Conservation (phyloP, 1,139 yeast species). For the Debaryomycetaceae sp. region DNA sequence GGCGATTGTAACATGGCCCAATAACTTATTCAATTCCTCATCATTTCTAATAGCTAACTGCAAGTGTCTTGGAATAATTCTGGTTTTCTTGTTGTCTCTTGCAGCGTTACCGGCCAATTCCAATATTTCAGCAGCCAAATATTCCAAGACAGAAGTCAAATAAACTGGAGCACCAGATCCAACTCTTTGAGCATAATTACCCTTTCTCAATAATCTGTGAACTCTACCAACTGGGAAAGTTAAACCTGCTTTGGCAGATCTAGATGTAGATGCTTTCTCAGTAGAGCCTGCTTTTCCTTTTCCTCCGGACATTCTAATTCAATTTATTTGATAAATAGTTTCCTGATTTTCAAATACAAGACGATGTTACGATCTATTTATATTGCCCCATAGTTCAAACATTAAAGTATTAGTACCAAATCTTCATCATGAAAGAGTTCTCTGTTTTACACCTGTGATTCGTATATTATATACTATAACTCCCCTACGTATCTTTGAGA, state of each 20-base stretch:
- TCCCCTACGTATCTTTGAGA: too few species aligned
- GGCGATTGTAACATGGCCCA: slow-evolving; percentile 65
- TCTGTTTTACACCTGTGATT: neutral
- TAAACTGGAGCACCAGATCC: slow-evolving; percentile 99
- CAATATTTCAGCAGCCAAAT: slow-evolving; percentile 93
- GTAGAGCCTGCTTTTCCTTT: slow-evolving; percentile 96
- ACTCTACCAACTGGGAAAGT: slow-evolving; percentile 99
- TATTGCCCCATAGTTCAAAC: neutral
- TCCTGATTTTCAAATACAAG: neutral
- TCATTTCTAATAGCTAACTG: slow-evolving; percentile 98
- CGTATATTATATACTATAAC: too few species aligned
- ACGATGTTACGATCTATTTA: neutral
- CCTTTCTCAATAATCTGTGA: slow-evolving; percentile 94
- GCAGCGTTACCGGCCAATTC: slow-evolving; percentile 99
- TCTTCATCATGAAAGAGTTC: neutral
- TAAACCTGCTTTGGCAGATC: slow-evolving; percentile 98
- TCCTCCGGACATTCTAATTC: slow-evolving; percentile 85
- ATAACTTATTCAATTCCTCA: slow-evolving; percentile 89
- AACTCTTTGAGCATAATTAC: slow-evolving; percentile 98
- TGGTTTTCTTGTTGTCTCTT: slow-evolving; percentile 95
- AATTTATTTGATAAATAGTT: slow-evolving; percentile 1
- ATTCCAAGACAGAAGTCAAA: slow-evolving; percentile 93
- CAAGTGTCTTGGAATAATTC: slow-evolving; percentile 98
- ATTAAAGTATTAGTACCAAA: too few species aligned
- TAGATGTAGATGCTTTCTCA: slow-evolving; percentile 93